Evolutionary conservation across 2,329 filamentous ascomycete genomes (phyloP).

Genomic region (Tolypocladium album): DNA sequence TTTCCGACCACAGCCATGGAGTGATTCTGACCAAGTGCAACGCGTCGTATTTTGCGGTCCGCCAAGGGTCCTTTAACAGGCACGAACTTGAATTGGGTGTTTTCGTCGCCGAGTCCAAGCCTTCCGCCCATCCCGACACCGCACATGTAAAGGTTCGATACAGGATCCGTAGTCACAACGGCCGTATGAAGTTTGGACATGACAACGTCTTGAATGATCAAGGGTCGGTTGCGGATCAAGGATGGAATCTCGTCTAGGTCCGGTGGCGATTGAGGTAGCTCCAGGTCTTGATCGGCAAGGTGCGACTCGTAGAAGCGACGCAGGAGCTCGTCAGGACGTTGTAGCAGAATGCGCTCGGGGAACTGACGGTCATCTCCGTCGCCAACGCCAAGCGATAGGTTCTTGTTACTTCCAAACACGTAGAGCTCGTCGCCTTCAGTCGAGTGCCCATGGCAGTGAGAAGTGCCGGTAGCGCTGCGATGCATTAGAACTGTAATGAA

Average conservation of each 20-base stretch:
- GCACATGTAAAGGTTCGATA: slow-evolving; percentile 86
- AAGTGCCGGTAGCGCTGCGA: slow-evolving; percentile 9
- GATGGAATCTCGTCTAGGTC: slow-evolving; percentile 52
- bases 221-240: slow-evolving; percentile 58
- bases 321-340: slow-evolving; percentile 67
- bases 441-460: slow-evolving; percentile 8
- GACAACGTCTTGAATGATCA: slow-evolving; percentile 69
- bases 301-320: slow-evolving; percentile 63
- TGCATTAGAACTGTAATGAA: slow-evolving; percentile 2
- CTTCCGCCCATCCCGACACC: slow-evolving; percentile 86
- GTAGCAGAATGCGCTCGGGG: slow-evolving; percentile 71
- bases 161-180: slow-evolving; percentile 74
- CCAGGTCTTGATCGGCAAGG: slow-evolving; percentile 33
- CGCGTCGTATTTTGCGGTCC: slow-evolving; percentile 62
- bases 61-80: slow-evolving; percentile 69
- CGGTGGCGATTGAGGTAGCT: slow-evolving; percentile 15
- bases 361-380: slow-evolving; percentile 92
- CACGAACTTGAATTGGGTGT: slow-evolving; percentile 75
- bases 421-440: slow-evolving; percentile 70
- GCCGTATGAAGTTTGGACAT: slow-evolving; percentile 91
- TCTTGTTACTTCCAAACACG: slow-evolving; percentile 94
- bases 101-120: slow-evolving; percentile 81
- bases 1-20: slow-evolving; percentile 73
- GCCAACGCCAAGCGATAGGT: slow-evolving; percentile 84
- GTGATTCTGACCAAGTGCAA: slow-evolving; percentile 87